Conservation (phyloP, 208 protist species). For the Crithidia thermophila region DNA sequence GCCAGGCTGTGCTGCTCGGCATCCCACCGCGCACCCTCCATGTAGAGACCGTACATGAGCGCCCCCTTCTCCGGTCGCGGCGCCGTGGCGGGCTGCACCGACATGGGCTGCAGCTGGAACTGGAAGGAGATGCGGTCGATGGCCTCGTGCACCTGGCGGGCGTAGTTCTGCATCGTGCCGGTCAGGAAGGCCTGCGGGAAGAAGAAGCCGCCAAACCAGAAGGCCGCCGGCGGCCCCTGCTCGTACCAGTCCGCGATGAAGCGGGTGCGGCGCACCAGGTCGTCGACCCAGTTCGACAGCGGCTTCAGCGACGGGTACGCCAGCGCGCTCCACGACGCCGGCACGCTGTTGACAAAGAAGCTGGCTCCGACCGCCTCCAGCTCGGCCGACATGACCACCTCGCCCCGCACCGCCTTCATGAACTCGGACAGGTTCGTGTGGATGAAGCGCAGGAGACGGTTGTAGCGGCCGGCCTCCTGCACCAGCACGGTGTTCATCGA, state of each 20-base stretch:
- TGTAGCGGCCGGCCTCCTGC: constrained; percentile 95
- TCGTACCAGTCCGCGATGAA: constrained; percentile 94
- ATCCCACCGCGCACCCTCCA: constrained; percentile 97
- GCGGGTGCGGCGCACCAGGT: constrained; percentile 89
- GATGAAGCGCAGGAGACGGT: constrained; percentile 93
- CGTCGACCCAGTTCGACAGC: constrained; percentile 96
- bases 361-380: constrained; percentile 95
- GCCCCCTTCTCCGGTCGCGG: constrained; percentile 60
- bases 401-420: constrained; percentile 91
- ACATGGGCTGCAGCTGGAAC: constrained; percentile 60
- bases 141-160: constrained; percentile 91
- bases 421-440: constrained; percentile 92
- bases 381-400: constrained; percentile 97
- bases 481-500: constrained; percentile 96
- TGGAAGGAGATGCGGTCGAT: constrained; percentile 97
- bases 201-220: constrained; percentile 98
- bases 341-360: constrained; percentile 97
- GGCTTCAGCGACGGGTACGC: constrained; percentile 97
- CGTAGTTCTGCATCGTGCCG: constrained; percentile 97
- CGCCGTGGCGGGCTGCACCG: constrained; percentile 26
- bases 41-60: constrained; percentile 95
- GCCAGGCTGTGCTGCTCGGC: constrained; percentile 55
- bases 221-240: constrained; percentile 77
- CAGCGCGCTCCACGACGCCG: constrained; percentile 79
- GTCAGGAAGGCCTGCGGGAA: constrained; percentile 98